Percentiles rank a stretch among this genome's conserved stretches.
phyloP scores from a whole-genome alignment of 2,329 filamentous ascomycete species.

The Cordyceps cicadae region DNA sequence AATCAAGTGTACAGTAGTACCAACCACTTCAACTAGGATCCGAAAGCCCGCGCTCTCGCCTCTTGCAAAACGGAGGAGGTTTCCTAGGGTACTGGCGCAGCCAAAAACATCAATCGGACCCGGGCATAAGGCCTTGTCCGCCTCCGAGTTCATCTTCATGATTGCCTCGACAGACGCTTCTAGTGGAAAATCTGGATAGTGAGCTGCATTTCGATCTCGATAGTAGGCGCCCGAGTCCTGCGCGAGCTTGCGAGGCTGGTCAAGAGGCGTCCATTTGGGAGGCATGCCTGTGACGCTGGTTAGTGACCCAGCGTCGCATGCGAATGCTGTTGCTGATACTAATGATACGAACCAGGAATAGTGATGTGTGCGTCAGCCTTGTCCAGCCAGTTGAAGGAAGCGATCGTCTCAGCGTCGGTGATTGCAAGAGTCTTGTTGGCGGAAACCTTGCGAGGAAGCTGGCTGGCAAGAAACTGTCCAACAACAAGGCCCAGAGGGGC shows the following conservation, averaged over 20 bases:
- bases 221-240: slow-evolving; percentile 43
- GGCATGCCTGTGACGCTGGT: slow-evolving; percentile 34
- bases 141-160: slow-evolving; percentile 15
- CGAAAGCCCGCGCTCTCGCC: slow-evolving; percentile 42
- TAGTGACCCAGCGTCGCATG: slow-evolving; percentile 16
- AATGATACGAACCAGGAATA: slow-evolving; percentile 24
- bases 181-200: slow-evolving; percentile 39
- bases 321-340: not conserved
- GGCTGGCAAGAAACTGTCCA: not conserved
- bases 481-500: not conserved
- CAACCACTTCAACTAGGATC: slow-evolving; percentile 48
- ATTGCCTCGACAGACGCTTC: slow-evolving; percentile 40
- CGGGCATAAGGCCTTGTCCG: not conserved
- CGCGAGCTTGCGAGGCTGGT: slow-evolving; percentile 23
- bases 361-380: slow-evolving; percentile 20
- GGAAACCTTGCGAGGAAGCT: not conserved
- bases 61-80: slow-evolving; percentile 48
- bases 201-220: slow-evolving; percentile 46
- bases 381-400: slow-evolving; percentile 32
- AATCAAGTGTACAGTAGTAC: slow-evolving; percentile 52
- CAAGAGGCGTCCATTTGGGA: slow-evolving; percentile 39
- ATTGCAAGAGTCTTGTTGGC: not conserved
- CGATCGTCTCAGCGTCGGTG: slow-evolving; percentile 14
- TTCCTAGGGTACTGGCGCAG: slow-evolving; percentile 54
- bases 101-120: slow-evolving; percentile 46